Conservation (phyloP, 2,329 filamentous ascomycete genomes). For the Coniochaeta pulveracea region DNA sequence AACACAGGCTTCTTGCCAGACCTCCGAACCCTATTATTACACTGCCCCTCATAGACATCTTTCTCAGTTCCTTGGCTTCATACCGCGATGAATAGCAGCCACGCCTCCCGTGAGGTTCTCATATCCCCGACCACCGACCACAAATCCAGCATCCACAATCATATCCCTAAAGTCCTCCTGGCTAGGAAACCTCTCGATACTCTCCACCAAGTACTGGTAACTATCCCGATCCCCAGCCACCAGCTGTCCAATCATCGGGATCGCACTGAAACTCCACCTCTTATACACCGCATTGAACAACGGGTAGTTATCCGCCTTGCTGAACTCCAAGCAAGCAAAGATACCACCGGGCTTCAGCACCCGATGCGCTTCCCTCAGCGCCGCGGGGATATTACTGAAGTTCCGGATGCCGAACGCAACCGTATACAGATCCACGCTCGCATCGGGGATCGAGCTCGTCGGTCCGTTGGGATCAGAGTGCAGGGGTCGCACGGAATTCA, state of each 20-base stretch:
- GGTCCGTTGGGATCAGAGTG: conserved; percentile 16
- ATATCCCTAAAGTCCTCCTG: conserved; percentile 77
- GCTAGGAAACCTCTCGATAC: conserved; percentile 84
- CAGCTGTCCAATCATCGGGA: conserved; percentile 88
- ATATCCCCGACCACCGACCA: conserved; percentile 70
- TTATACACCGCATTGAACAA: conserved; percentile 83
- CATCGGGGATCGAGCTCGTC: conserved; percentile 44
- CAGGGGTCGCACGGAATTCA: conserved; percentile 24
- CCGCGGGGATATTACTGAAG: conserved; percentile 83
- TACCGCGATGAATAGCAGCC: conserved; percentile 90
- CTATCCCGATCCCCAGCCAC: conserved; percentile 90
- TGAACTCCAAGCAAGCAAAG: conserved; percentile 94
- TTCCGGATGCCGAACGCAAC: conserved; percentile 97
- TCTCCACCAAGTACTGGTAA: conserved; percentile 98
- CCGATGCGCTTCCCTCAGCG: conserved; percentile 71
- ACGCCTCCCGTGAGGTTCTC: conserved; percentile 89
- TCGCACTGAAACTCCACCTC: conserved; percentile 89
- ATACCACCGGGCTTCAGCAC: conserved; percentile 91
- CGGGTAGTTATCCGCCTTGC: conserved; percentile 63
- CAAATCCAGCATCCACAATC: conserved; percentile 77
- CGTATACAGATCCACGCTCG: conserved; percentile 86
- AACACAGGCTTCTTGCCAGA: too few relatives aligned
- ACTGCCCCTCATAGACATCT: too few relatives aligned
- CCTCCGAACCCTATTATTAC: too few relatives aligned
- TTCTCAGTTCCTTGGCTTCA: conserved; percentile 53